These are phyloP conservation scores for Talaromyces funiculosus DNA, from an alignment of 2,329 filamentous ascomycete species.

Conservation along the genomic window DNA sequence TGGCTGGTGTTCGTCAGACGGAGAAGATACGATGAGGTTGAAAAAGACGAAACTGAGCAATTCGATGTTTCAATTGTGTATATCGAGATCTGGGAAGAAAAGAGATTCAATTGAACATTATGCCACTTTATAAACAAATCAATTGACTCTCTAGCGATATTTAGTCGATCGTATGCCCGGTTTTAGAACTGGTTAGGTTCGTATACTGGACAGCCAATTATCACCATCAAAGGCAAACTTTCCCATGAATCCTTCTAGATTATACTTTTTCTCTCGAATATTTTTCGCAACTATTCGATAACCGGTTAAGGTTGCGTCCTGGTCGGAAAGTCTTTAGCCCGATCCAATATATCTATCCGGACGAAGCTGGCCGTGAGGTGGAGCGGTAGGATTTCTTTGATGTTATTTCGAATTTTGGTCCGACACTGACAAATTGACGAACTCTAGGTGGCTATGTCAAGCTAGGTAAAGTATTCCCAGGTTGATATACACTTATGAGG, in stretches of 20 bases:
- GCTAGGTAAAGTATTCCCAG: neutral
- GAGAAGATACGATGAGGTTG: neutral
- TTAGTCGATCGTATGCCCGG: neutral
- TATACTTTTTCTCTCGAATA: neutral
- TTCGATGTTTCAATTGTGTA: too few species aligned
- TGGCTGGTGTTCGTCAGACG: neutral
- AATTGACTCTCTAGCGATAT: neutral
- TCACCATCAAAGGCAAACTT: neutral
- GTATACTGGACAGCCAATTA: neutral
- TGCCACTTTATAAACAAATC: neutral
- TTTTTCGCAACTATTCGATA: neutral
- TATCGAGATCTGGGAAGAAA: neutral
- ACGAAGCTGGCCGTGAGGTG: neutral
- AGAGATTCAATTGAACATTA: too few species aligned
- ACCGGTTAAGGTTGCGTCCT: neutral
- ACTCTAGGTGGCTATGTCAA: neutral
- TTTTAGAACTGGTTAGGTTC: neutral
- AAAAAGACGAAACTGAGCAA: neutral
- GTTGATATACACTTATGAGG: neutral
- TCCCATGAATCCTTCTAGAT: neutral
- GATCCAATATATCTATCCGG: neutral
- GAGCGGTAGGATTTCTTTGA: neutral
- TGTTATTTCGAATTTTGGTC: neutral
- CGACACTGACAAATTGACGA: neutral
- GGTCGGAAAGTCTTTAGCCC: neutral